phyloP scores from a whole-genome alignment of 306 rosid genomes.

The Vigna nakashimae region DNA sequence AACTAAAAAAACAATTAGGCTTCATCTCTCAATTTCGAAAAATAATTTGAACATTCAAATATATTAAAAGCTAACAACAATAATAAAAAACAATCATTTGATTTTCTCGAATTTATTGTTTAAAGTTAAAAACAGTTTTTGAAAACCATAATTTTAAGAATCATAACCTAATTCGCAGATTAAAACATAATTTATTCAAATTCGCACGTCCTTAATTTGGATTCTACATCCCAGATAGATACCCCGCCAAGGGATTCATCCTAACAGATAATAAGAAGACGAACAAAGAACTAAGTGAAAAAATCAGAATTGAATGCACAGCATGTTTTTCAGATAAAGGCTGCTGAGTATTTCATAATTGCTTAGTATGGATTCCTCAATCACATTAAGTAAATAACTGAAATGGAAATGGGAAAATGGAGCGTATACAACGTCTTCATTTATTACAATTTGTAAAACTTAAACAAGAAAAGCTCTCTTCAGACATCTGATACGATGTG shows the following conservation, averaged over 20 bases:
- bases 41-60: neutral
- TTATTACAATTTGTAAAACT: conserved; percentile 57
- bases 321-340: neutral
- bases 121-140: too few relatives aligned
- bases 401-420: conserved; percentile 32
- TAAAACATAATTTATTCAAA: too few relatives aligned
- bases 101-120: too few relatives aligned
- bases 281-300: neutral
- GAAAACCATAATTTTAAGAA: too few relatives aligned
- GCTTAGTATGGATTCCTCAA: conserved; percentile 16
- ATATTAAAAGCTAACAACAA: too few relatives aligned
- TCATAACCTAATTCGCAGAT: neutral
- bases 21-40: too few relatives aligned
- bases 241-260: neutral
- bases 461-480: conserved; percentile 33
- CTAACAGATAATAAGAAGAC: neutral
- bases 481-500: conserved; percentile 28
- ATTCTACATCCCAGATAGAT: neutral
- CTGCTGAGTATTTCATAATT: conserved; percentile 8
- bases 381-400: conserved; percentile 9
- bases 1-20: too few relatives aligned
- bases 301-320: neutral
- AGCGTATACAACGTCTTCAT: conserved; percentile 38
- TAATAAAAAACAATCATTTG: neutral
- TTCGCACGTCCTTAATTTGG: neutral